Evolutionary conservation across 2,329 filamentous ascomycete species (phyloP), one percentile per base, ranked within the genome.

Genomic region (Calonectria fujianensis): DNA sequence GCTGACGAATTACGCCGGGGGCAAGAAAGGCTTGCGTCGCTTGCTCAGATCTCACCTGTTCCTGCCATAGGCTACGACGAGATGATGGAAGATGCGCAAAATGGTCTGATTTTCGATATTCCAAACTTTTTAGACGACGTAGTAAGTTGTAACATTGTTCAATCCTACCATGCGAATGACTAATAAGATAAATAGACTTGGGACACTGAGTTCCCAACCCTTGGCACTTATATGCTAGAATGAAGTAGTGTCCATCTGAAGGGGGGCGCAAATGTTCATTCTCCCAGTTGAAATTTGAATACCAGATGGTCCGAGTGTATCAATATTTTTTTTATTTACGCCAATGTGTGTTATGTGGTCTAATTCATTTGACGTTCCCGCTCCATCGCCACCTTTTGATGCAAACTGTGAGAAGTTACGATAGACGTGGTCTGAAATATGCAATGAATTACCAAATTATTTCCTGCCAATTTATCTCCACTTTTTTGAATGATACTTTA

Each of bases 91-190:
- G 54, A 61, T 16, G 9, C n/a, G 8, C 54, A 37, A 39, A 61
- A 39, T 39, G 39, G 20, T 24, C 9, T 27, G 0, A 45, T 66
- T 27, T 66, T 66, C 24, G 63, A 66, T 18, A 66, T 66, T 37
- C 63, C 63, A 7, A 31, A 37, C 18, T 66, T 66, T 66, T 39
- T 61, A n/a, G 32, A 61, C 24, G 54, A 37, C 14, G 54, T 61
- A 24, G 54, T 61, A 39, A 39, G 54, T 61, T 27, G 0, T 6
- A 5, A 7, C 3, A 18, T 61, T 2, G 3, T 61, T 16, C 14
- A 20, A 27, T 24, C 7, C 20, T 9, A 9, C 9, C 5, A 39
- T 14, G 7, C 27, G 6, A 27, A 39, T 39, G 7, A 37, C 54
- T 61, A 39, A 61, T 4, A 9, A 37, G 18, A 6, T 3, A 37